These are phyloP conservation scores for Cynara cardunculus DNA, from an alignment of 129 eudicot species.

Conservation along the genomic window DNA sequence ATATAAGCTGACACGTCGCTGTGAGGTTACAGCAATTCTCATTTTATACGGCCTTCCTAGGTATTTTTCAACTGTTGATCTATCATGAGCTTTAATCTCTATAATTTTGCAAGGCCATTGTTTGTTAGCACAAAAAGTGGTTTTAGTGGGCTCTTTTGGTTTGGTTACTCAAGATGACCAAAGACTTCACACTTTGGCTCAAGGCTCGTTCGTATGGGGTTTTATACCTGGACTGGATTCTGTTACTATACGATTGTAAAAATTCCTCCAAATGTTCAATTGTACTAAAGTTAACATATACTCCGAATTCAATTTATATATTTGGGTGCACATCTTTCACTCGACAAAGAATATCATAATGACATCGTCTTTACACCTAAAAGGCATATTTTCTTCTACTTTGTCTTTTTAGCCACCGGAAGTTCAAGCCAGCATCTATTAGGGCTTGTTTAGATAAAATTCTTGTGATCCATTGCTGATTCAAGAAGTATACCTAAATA, in stretches of 20 bases:
- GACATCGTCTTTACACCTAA: background rate
- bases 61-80: conserved; percentile 29
- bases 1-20: conserved; percentile 66
- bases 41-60: conserved; percentile 83
- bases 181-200: too few species aligned
- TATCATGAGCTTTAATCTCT: background rate
- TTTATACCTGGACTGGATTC: background rate
- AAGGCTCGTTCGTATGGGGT: too few species aligned
- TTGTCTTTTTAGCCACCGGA: background rate
- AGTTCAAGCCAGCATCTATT: background rate
- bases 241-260: background rate
- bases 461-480: background rate
- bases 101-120: background rate
- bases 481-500: background rate
- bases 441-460: background rate
- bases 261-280: background rate
- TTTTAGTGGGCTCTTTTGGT: background rate
- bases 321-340: background rate
- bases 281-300: background rate
- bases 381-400: background rate
- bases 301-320: background rate
- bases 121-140: background rate
- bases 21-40: conserved; percentile 93
- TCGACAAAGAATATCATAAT: background rate
- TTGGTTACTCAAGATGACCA: too few species aligned